A percentile compares a stretch with the other conserved stretches of the same genome.
phyloP scores from a whole-genome alignment of 768 basidiomycete species.

The Suillus variegatus region DNA sequence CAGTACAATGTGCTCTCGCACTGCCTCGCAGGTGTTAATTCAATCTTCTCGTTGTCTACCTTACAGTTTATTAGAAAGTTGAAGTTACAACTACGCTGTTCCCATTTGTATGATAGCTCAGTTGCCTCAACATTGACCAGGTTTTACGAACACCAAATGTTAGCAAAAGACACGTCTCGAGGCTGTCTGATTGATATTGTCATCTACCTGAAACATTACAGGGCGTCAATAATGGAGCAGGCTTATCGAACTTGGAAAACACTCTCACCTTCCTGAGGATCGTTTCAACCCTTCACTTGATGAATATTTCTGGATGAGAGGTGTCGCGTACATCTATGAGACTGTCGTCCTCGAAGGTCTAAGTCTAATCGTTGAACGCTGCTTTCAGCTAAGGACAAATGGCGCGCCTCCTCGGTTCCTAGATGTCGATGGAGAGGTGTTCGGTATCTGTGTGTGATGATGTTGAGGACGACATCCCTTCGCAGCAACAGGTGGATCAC shows the following conservation, averaged over 20 bases:
- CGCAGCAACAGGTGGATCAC: neutral
- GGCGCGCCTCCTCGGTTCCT: neutral
- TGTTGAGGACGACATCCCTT: neutral
- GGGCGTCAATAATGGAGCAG: constrained; percentile 71
- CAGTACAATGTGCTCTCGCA: too few relatives aligned
- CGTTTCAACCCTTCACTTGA: neutral
- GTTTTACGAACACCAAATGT: neutral
- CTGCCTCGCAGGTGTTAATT: too few relatives aligned
- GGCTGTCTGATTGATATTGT: neutral
- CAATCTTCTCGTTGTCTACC: neutral
- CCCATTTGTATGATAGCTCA: neutral
- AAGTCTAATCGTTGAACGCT: neutral
- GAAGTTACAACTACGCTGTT: neutral
- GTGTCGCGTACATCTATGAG: neutral
- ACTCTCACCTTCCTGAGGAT: neutral
- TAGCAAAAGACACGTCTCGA: neutral
- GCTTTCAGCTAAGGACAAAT: neutral
- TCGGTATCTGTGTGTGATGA: neutral
- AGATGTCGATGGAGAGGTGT: neutral
- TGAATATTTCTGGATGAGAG: neutral
- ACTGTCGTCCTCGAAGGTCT: neutral
- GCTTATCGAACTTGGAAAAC: neutral
- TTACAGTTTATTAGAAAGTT: neutral
- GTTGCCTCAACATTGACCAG: neutral
- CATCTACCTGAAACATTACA: constrained; percentile 46